These are phyloP conservation scores for Endoconidiophora polonica DNA, from an alignment of 2,329 filamentous ascomycete genomes.

Conservation along the genomic window DNA sequence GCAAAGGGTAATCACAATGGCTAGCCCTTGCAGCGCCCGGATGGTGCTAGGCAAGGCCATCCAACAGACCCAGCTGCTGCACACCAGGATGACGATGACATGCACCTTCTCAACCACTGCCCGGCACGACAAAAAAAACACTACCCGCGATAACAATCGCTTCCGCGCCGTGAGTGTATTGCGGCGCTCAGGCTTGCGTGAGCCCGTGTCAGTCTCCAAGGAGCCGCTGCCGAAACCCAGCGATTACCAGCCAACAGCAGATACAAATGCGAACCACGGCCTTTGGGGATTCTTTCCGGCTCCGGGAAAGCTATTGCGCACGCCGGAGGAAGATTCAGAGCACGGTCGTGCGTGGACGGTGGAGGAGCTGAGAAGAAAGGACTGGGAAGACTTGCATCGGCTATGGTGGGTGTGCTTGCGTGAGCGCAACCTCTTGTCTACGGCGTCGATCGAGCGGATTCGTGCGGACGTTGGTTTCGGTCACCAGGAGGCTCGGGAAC, in stretches of 20 bases:
- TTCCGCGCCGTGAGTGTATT: slow-evolving; percentile 69
- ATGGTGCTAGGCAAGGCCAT: neutral
- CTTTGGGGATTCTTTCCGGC: slow-evolving; percentile 83
- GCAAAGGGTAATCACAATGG: neutral
- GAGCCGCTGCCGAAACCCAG: slow-evolving; percentile 59
- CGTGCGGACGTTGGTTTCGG: slow-evolving; percentile 59
- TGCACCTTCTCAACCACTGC: slow-evolving; percentile 37
- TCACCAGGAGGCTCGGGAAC: slow-evolving; percentile 43
- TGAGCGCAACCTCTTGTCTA: slow-evolving; percentile 80
- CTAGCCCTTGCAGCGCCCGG: slow-evolving; percentile 3
- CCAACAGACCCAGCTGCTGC: neutral
- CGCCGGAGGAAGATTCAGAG: slow-evolving; percentile 51
- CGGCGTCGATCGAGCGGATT: slow-evolving; percentile 51
- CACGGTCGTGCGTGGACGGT: slow-evolving; percentile 74
- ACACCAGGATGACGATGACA: neutral
- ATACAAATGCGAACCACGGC: slow-evolving; percentile 60
- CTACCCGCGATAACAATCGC: slow-evolving; percentile 58
- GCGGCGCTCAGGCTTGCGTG: slow-evolving; percentile 57
- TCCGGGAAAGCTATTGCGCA: slow-evolving; percentile 49
- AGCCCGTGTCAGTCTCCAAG: slow-evolving; percentile 57
- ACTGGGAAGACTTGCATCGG: slow-evolving; percentile 80
- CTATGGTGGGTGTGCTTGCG: slow-evolving; percentile 91
- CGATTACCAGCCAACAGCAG: slow-evolving; percentile 39
- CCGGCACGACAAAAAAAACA: slow-evolving; percentile 28
- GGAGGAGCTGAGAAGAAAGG: slow-evolving; percentile 73